Conservation (phyloP, 2,329 filamentous ascomycete species). For the Xylariomycetidae sp. region DNA sequence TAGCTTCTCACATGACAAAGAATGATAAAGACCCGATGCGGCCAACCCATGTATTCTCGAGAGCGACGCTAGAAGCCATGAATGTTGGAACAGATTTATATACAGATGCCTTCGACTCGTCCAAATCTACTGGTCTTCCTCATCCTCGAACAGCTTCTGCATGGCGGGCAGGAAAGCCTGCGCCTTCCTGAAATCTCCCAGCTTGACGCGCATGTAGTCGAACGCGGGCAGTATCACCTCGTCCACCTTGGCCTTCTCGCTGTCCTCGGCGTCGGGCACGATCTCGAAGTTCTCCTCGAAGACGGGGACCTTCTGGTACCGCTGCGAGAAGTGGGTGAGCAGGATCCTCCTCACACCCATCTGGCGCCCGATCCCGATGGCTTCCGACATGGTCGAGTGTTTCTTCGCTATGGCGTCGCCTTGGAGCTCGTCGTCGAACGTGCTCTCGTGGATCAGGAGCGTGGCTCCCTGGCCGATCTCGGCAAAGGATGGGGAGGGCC, state of each 20-base stretch:
- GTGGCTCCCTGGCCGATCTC: conserved; percentile 69
- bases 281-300: conserved; percentile 33
- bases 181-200: conserved; percentile 28
- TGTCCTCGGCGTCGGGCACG: conserved; percentile 16
- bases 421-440: conserved; percentile 81
- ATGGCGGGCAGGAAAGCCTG: conserved; percentile 27
- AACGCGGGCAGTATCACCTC: conserved; percentile 69
- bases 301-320: conserved; percentile 73
- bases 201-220: conserved; percentile 69
- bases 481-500: conserved; percentile 68
- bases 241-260: conserved; percentile 31
- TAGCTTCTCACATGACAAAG: no score
- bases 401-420: conserved; percentile 82
- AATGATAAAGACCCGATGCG: no score
- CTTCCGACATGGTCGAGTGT: conserved; percentile 85
- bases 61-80: no score
- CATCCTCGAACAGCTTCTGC: conserved; percentile 24
- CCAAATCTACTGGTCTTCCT: conserved; percentile 18
- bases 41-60: no score
- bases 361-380: conserved; percentile 66
- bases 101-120: no score
- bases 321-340: conserved; percentile 91
- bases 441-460: conserved; percentile 90
- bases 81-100: no score
- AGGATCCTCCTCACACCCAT: conserved; percentile 81